Evolutionary conservation across 345 rosid genomes (phyloP).

Genomic region (Pugionium cornutum): DNA sequence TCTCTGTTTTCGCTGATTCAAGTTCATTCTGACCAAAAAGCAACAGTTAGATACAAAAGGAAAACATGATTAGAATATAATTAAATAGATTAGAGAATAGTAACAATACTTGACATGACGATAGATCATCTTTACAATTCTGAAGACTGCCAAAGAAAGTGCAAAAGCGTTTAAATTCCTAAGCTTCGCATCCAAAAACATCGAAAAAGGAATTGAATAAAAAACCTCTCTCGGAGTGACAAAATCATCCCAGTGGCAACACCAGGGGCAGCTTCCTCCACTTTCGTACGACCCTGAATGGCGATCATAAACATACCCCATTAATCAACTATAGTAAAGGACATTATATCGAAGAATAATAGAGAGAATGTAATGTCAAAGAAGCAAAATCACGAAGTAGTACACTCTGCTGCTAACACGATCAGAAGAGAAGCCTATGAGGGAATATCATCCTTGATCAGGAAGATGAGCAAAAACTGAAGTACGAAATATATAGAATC

Average conservation of each 20-base stretch:
- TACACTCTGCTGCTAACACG: background rate
- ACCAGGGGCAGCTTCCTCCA: slow-evolving; percentile 81
- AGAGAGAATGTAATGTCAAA: background rate
- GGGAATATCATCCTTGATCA: background rate
- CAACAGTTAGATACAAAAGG: slow-evolving; percentile 8
- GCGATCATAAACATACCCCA: background rate
- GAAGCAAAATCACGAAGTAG: background rate
- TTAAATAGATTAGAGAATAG: slow-evolving; percentile 18
- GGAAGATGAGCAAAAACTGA: background rate
- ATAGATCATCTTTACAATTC: slow-evolving; percentile 66
- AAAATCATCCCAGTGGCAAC: slow-evolving; percentile 80
- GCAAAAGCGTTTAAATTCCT: background rate
- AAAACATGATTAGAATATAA: background rate
- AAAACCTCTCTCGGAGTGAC: slow-evolving; percentile 84
- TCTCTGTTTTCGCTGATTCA: slow-evolving; percentile 72
- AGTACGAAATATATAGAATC: background rate
- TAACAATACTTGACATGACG: slow-evolving; percentile 69
- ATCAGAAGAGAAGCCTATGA: background rate
- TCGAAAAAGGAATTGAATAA: background rate
- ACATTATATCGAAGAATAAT: background rate
- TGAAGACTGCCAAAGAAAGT: slow-evolving; percentile 63
- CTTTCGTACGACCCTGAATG: slow-evolving; percentile 56
- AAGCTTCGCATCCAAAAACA: background rate
- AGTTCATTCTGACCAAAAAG: slow-evolving; percentile 56
- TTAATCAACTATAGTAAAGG: background rate